Base-by-base conservation (phyloP, 2,329 filamentous ascomycete species). In the Fusarium anguioides region DNA sequence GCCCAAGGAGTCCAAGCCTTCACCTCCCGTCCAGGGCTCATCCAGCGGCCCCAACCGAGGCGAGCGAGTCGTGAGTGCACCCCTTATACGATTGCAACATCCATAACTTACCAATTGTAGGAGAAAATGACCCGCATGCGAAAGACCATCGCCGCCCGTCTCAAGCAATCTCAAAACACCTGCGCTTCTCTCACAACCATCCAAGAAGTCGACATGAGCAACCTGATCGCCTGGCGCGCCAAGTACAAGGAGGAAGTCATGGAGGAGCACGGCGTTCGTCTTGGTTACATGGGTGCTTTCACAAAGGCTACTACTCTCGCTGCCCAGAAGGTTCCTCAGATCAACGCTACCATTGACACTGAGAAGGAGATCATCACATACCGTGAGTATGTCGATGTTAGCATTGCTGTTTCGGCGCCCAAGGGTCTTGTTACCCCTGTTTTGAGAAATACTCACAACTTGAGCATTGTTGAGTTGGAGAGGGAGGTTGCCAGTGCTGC, bases 231-330 rank as follows among this genome's bases (percentile, higher is more conserved):
- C 61, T 76, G 75, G 75, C 85, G 87, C 18, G 81, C 89, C 47
- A 86, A 90, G 47, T 92, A 91, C 84, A 92, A 91, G 82, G 75
- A 76, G 20, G 72, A 74, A 21, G 75, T 76, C 11, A 64, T 68
- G 1, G 72, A 76, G 37, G 59, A 68, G 53, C 66, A 75, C 51
- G 75, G 75, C 26, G 75, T 76, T 20, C 64, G 72, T 0, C 86
- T 92, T 42, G 91, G 89, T 14, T 88, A 92, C 78, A 92, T 92
- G 79, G 90, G 92, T 78, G 90, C 92, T 80, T 84, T 92, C 70
- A 86, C 92, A 80, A 92, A 92, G 81, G 90, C 90, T 57, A 84
- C 89, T 58, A 89, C 87, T 40, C 81, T 86, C 37, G 90, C 90
- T 50, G 87, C 89, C 51, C 83, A 84, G 75, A 89, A 90, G 81